These are phyloP conservation scores for Fraxinus dipetala DNA, from an alignment of 305 asterid species.

Conservation along the genomic window DNA sequence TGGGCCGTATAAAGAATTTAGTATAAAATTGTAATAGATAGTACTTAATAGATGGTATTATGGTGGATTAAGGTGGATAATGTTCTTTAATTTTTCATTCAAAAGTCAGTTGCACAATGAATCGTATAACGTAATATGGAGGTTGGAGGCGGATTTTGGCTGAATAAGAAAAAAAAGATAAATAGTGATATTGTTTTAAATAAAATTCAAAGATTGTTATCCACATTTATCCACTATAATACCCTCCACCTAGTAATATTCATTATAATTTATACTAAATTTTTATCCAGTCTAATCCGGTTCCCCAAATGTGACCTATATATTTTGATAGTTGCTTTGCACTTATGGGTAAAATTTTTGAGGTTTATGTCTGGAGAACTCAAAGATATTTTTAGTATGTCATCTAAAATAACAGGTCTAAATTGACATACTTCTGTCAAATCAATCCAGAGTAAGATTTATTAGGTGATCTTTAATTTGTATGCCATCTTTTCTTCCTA, in stretches of 20 bases:
- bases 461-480: background rate
- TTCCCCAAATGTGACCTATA: background rate
- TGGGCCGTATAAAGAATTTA: background rate
- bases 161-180: too few species aligned
- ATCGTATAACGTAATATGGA: background rate
- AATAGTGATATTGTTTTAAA: background rate
- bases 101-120: background rate
- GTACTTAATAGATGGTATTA: background rate
- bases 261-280: background rate
- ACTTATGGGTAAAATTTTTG: background rate
- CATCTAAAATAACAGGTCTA: conserved; percentile 10
- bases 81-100: background rate
- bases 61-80: background rate
- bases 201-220: background rate
- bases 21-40: too few species aligned
- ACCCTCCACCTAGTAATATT: background rate
- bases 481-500: background rate
- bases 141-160: background rate
- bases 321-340: background rate
- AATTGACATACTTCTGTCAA: background rate
- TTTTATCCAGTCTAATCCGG: background rate
- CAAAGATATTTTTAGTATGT: conserved; percentile 1
- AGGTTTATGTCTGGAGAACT: background rate
- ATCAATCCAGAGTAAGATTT: conserved; percentile 11
- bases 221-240: background rate